Evolutionary conservation across 2,329 filamentous ascomycete species (phyloP), one percentile per base, ranked within the genome.

Genomic region (Oidium heveae): DNA sequence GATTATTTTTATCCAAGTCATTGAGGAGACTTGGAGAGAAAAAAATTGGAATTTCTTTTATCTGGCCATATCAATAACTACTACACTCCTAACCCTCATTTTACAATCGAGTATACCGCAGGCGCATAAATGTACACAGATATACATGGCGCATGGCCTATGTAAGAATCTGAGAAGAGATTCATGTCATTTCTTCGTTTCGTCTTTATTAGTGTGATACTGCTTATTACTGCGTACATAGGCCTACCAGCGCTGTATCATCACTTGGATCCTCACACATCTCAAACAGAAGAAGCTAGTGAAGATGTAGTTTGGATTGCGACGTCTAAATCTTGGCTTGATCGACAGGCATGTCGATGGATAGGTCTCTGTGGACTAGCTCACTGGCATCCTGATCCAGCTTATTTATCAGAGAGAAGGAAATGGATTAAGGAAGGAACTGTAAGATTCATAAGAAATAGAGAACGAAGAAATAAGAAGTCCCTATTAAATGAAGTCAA

Each of bases 311-410:
- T 67, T 59, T 89, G 84, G 84, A 76, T 88, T 51, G 71, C 76
- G 49, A 81, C 75, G 18, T 85, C 82, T 15, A 77, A 77, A 39
- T 80, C 80, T 62, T 88, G 82, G 75, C 66, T 81, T 57, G 84
- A 88, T 66, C 74, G 83, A 34, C 86, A 86, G 63, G 71, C 78
- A 8, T 94, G 87, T 65, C 76, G 78, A 49, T 93, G 82, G 82
- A 68, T 94, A 44, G 75, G 83, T 36, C 66, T 93, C 32, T 94
- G 87, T 64, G 86, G 86, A 24, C 66, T 85, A n/a, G 72, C 82
- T 53, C 85, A 93, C 64, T 69, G 88, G 59, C 72, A 75, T 54
- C 75, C 70, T 47, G 79, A 80, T 62, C 73, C 75, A 22, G 62
- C 58, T 64, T 67, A 57, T 62, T 54, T 55, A 36, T 57, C 58